phyloP scores from a whole-genome alignment of 2,329 filamentous ascomycete species.

The Ceratocystis harringtonii region DNA sequence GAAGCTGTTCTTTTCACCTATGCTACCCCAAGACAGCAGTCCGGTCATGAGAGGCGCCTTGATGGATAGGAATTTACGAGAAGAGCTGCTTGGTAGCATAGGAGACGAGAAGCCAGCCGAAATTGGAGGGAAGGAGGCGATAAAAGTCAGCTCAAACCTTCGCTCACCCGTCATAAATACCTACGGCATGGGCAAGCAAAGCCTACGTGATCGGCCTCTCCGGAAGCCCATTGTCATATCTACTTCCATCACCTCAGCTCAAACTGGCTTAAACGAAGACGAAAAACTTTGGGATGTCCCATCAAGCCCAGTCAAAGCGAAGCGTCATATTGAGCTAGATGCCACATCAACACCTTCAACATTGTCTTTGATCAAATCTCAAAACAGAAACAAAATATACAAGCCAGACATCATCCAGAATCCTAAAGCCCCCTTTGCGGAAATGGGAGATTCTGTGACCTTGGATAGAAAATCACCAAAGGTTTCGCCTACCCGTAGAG shows the following conservation, averaged over 20 bases:
- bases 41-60: background rate
- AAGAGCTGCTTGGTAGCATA: background rate
- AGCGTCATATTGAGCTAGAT: background rate
- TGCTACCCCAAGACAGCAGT: background rate
- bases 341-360: background rate
- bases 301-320: background rate
- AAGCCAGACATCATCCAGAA: background rate
- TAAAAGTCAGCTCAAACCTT: background rate
- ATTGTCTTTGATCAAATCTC: background rate
- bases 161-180: background rate
- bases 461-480: background rate
- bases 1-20: background rate
- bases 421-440: background rate
- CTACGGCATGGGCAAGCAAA: background rate
- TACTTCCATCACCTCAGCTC: background rate
- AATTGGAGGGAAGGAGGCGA: background rate
- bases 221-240: background rate
- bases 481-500: background rate
- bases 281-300: slow-evolving; percentile 4
- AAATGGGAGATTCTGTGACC: background rate
- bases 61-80: background rate
- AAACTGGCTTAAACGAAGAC: background rate
- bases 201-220: background rate
- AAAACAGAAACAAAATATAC: background rate
- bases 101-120: background rate